Evolutionary conservation across 2,329 filamentous ascomycete genomes (phyloP).

Genomic region (Talaromyces sp.): DNA sequence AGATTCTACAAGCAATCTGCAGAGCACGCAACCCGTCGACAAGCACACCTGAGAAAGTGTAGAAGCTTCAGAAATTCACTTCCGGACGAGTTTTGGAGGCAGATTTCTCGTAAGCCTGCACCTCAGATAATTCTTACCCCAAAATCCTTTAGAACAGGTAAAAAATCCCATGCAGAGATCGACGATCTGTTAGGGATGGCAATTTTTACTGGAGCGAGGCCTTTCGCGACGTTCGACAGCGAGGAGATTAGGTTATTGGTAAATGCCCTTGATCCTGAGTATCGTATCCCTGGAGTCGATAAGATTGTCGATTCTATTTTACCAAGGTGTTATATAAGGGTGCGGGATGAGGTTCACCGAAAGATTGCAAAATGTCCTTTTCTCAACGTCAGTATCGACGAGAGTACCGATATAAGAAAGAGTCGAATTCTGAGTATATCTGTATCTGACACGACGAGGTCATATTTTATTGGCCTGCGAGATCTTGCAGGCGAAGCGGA

Average conservation of each 20-base stretch:
- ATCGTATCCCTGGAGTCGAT: background rate
- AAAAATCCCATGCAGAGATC: background rate
- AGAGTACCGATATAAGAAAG: background rate
- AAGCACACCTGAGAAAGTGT: background rate
- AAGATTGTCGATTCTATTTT: background rate
- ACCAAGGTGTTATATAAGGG: background rate
- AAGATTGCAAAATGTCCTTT: background rate
- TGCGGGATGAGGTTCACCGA: background rate
- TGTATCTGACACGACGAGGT: background rate
- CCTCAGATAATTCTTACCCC: background rate
- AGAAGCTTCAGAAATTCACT: background rate
- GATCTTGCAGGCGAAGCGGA: background rate
- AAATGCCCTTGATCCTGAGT: background rate
- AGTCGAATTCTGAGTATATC: background rate
- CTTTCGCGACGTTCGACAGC: constrained; percentile 14
- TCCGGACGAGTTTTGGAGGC: background rate
- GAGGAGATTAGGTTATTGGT: background rate
- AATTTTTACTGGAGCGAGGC: constrained; percentile 19
- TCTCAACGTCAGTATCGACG: background rate
- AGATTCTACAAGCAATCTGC: background rate
- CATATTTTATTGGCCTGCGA: background rate
- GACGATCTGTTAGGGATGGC: background rate
- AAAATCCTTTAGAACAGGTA: no score
- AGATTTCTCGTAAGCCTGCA: background rate
- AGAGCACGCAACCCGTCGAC: background rate